Evolutionary conservation across 2,329 filamentous ascomycete genomes (phyloP).

Genomic region (Geosmithia putterillii): DNA sequence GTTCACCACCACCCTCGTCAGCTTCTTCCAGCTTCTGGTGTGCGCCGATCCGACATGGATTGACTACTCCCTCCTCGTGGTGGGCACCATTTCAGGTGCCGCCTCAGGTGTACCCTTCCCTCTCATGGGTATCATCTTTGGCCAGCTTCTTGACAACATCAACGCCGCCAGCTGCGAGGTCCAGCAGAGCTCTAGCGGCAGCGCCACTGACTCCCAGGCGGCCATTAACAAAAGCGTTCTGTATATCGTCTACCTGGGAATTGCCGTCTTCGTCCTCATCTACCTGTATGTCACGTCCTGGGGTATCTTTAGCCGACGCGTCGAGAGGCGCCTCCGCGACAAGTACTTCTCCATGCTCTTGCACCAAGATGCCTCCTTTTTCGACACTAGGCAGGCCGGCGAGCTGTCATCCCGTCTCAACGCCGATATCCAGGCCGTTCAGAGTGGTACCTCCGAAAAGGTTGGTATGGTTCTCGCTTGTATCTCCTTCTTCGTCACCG

Average conservation of each 20-base stretch:
- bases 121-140: slow-evolving; percentile 51
- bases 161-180: slow-evolving; percentile 41
- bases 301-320: slow-evolving; percentile 49
- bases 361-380: slow-evolving; percentile 86
- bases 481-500: slow-evolving; percentile 53
- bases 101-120: slow-evolving; percentile 52
- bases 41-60: slow-evolving; percentile 30
- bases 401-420: slow-evolving; percentile 53
- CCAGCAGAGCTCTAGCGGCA: slow-evolving; percentile 8
- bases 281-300: slow-evolving; percentile 53
- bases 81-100: slow-evolving; percentile 32
- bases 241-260: slow-evolving; percentile 49
- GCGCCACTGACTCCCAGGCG: slow-evolving; percentile 20
- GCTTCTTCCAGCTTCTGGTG: slow-evolving; percentile 31
- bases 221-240: slow-evolving; percentile 46
- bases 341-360: slow-evolving; percentile 76
- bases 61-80: slow-evolving; percentile 27
- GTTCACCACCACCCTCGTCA: slow-evolving; percentile 13
- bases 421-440: slow-evolving; percentile 53
- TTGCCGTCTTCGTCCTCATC: slow-evolving; percentile 50
- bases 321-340: slow-evolving; percentile 64
- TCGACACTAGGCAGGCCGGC: slow-evolving; percentile 57
- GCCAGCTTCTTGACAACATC: slow-evolving; percentile 48
- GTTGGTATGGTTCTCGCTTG: slow-evolving; percentile 52
- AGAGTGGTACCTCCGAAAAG: slow-evolving; percentile 58